Base-by-base conservation (phyloP, 176 grass and related monocot genomes). In the Oryza australiensis region DNA sequence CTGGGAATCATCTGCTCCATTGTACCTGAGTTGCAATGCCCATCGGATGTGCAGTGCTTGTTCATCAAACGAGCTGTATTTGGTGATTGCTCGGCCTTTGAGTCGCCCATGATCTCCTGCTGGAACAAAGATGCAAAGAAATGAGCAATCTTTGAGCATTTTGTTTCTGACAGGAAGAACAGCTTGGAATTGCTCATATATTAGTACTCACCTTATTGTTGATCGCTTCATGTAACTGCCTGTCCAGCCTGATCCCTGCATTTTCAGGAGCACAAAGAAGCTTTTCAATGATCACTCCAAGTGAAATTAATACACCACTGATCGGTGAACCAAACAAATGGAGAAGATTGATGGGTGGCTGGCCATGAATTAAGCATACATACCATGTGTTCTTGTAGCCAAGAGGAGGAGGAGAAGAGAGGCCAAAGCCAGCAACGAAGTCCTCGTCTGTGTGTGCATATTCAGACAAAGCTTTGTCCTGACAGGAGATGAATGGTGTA, bases 171-270 rank as follows among this genome's bases (percentile, higher is more conserved):
- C 29, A 51, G 51, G 26, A 29, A 82, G 26, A 63, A 72, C 9
- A 14, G 1, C 26, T 16, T 71, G 9, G 28, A 72, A 63, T 1
- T 64, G 55, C 41, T 76, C 43, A 1, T 55, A 49, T 23, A 80
- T 51, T 60, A 24, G 77, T 63, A 87, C 83, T 83, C 5, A 89
- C 82, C 84, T 91, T 89, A 6, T 5, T 78, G 63, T 22, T 27
- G 11, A 84, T 35, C 64, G 80, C 83, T 81, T 60, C 78, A 8
- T 53, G 63, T 0, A 84, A 55, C 12, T 83, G 20, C 72, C 75
- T 85, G 22, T 94, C 90, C 73, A 91, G 45, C 81, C 91, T 85
- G 76, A 84, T 92, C 45, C 94, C 95, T 98, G 83, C 29, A 82
- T 18, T 68, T 55, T 55, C 34, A 46, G 46, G 38, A 35, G 43